Evolutionary conservation across 805 yeast genomes (phyloP).

Genomic region (Torulaspora maleeae): DNA sequence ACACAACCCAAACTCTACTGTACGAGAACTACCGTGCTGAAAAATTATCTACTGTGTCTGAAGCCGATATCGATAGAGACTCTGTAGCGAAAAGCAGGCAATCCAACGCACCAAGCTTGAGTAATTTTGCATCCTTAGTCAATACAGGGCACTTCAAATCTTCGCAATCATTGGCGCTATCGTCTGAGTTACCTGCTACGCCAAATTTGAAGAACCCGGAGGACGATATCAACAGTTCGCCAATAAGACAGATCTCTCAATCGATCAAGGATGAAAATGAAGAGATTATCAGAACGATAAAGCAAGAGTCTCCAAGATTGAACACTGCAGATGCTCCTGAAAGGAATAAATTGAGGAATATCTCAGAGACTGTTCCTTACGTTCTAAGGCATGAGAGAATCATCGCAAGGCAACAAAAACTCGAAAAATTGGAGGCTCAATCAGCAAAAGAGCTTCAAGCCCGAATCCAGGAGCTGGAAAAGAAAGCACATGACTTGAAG

Average conservation of each 20-base stretch:
- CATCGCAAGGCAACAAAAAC: constrained; percentile 67
- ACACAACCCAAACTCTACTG: constrained; percentile 67
- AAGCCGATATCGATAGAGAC: constrained; percentile 15
- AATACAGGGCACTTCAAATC: constrained; percentile 36
- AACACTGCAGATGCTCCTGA: constrained; percentile 37
- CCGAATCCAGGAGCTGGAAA: constrained; percentile 72
- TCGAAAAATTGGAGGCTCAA: constrained; percentile 74
- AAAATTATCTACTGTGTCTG: constrained; percentile 56
- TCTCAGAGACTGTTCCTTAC: constrained; percentile 83
- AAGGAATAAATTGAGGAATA: constrained; percentile 64
- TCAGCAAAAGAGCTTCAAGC: constrained; percentile 68
- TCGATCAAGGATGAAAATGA: constrained; percentile 39
- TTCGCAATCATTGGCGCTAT: constrained; percentile 25
- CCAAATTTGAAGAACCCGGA: constrained; percentile 16
- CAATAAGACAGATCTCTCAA: constrained; percentile 37
- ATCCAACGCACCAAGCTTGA: constrained; percentile 36
- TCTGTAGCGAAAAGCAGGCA: constrained; percentile 17
- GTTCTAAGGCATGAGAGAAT: constrained; percentile 72
- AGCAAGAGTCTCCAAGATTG: constrained; percentile 35
- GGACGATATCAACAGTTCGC: constrained; percentile 25
- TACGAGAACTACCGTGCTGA: constrained; percentile 81
- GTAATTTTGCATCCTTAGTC: constrained; percentile 35
- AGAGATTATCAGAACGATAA: constrained; percentile 36
- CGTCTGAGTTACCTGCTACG: constrained; percentile 25
- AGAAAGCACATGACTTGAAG: constrained; percentile 68